Percentiles rank a stretch among this genome's conserved stretches.
These are phyloP conservation scores for Teunomyces pallodes DNA, from an alignment of 805 yeast species.

Conservation along the genomic window DNA sequence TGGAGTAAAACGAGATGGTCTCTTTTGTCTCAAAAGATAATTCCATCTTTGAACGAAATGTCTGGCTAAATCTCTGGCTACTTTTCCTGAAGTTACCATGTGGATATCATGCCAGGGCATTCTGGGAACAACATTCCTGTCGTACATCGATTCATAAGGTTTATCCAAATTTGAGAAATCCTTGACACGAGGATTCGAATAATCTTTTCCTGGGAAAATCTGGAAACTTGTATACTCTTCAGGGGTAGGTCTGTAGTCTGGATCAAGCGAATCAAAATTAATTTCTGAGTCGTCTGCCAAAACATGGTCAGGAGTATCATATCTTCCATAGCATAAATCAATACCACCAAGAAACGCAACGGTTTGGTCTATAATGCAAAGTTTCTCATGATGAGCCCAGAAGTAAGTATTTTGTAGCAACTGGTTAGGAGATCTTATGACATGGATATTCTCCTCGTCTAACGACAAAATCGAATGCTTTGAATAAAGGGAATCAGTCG, in stretches of 20 bases:
- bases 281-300: slow-evolving; percentile 66
- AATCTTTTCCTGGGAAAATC: slow-evolving; percentile 93
- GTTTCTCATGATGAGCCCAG: slow-evolving; percentile 99
- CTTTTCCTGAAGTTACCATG: slow-evolving; percentile 91
- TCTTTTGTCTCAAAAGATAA: slow-evolving; percentile 83
- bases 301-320: slow-evolving; percentile 95
- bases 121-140: slow-evolving; percentile 74
- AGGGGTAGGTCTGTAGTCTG: slow-evolving; percentile 29
- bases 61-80: slow-evolving; percentile 88
- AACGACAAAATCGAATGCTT: slow-evolving; percentile 87
- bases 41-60: slow-evolving; percentile 99
- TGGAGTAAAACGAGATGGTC: slow-evolving; percentile 94
- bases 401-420: slow-evolving; percentile 87
- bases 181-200: slow-evolving; percentile 90
- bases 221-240: slow-evolving; percentile 52
- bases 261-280: slow-evolving; percentile 29
- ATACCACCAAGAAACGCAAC: slow-evolving; percentile 93
- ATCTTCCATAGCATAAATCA: slow-evolving; percentile 93
- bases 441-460: slow-evolving; percentile 78
- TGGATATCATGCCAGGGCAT: slow-evolving; percentile 99
- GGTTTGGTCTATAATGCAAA: slow-evolving; percentile 82
- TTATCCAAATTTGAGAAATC: slow-evolving; percentile 79
- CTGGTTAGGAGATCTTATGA: slow-evolving; percentile 93
- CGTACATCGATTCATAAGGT: slow-evolving; percentile 91
- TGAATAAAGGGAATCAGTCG: slow-evolving; percentile 91